Conservation (phyloP, 2,329 filamentous ascomycete genomes). For the Fusarium sp. region DNA sequence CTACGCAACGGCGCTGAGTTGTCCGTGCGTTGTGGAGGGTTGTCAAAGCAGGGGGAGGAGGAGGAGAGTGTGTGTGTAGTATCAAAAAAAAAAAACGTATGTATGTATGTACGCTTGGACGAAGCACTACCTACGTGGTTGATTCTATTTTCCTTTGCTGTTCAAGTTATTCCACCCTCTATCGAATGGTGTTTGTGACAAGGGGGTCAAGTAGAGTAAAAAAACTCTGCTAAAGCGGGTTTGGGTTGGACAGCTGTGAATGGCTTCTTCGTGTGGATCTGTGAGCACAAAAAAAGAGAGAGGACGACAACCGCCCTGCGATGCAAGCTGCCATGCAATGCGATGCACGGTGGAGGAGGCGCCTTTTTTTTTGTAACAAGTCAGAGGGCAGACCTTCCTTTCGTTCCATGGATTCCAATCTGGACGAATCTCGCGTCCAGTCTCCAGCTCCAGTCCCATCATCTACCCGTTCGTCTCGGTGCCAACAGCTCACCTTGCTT, state of each 20-base stretch:
- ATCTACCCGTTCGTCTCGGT: slow-evolving; percentile 30
- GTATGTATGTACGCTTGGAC: slow-evolving; percentile 35
- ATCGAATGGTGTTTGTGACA: slow-evolving; percentile 13
- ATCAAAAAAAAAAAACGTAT: background rate
- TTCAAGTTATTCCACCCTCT: slow-evolving; percentile 12
- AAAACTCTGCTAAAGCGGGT: background rate
- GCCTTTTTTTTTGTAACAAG: slow-evolving; percentile 31
- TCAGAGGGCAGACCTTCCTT: slow-evolving; percentile 4
- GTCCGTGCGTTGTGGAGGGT: slow-evolving; percentile 47
- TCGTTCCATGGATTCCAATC: slow-evolving; percentile 17
- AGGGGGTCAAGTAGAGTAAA: background rate
- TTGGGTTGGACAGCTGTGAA: slow-evolving; percentile 12
- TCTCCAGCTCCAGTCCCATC: slow-evolving; percentile 18
- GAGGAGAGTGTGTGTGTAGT: slow-evolving; percentile 20
- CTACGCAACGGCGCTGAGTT: slow-evolving; percentile 42
- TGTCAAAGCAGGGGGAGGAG: slow-evolving; percentile 21
- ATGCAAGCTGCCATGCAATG: slow-evolving; percentile 36
- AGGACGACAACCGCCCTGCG: slow-evolving; percentile 26
- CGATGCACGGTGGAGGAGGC: slow-evolving; percentile 28
- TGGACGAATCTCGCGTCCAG: slow-evolving; percentile 35
- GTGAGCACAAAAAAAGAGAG: slow-evolving; percentile 14
- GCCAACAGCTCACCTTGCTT: slow-evolving; percentile 25
- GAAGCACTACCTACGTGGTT: slow-evolving; percentile 10
- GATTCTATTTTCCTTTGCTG: slow-evolving; percentile 10
- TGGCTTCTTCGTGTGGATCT: slow-evolving; percentile 19